Percentiles rank a stretch among this genome's conserved stretches.
phyloP scores from a whole-genome alignment of 257 asterid genomes.

The Ballota nigra region DNA sequence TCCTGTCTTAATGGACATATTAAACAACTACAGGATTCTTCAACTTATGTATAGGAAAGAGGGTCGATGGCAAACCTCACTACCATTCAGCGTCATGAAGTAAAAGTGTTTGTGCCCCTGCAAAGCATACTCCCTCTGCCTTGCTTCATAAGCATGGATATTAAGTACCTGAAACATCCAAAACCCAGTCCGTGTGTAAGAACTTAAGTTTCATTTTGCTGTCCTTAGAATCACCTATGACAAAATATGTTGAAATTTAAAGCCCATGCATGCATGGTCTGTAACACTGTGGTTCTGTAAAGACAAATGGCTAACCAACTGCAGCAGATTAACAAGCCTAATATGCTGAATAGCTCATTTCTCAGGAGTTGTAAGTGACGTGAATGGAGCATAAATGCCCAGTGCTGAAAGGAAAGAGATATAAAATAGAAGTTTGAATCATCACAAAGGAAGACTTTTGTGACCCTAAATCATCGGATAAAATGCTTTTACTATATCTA shows the following conservation, averaged over 20 bases:
- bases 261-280: constrained; percentile 12
- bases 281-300: not conserved
- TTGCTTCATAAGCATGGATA: constrained; percentile 66
- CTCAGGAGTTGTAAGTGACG: not conserved
- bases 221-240: not conserved
- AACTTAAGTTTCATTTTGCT: constrained; percentile 17
- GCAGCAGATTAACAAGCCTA: not conserved
- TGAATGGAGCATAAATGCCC: not conserved
- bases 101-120: constrained; percentile 91
- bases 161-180: constrained; percentile 73
- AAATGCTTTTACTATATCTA: not conserved
- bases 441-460: not conserved
- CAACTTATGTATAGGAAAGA: constrained; percentile 18
- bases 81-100: constrained; percentile 90
- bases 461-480: constrained; percentile 1
- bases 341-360: constrained; percentile 5
- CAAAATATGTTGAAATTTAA: constrained; percentile 11
- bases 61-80: constrained; percentile 59
- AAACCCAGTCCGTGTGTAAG: constrained; percentile 18
- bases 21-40: constrained; percentile 20
- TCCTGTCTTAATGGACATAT: constrained; percentile 10
- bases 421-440: constrained; percentile 18
- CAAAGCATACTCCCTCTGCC: constrained; percentile 83
- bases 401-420: constrained; percentile 8
- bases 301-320: constrained; percentile 3